These are phyloP conservation scores for Agrocybe praecox DNA, from an alignment of 768 basidiomycete genomes.

Conservation along the genomic window DNA sequence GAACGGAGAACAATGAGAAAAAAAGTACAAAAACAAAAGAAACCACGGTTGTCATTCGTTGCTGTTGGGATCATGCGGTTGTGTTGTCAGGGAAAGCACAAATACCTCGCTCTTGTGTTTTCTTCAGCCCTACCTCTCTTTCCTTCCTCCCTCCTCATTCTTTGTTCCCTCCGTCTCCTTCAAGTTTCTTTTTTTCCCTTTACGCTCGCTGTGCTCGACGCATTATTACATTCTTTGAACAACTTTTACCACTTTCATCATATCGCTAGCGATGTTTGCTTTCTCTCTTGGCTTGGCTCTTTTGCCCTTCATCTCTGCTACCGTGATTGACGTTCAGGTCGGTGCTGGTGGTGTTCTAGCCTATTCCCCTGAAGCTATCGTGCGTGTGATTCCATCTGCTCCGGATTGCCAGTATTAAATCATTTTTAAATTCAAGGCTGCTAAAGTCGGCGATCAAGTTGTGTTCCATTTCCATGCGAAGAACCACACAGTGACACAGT, in stretches of 20 bases:
- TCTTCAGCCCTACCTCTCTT: slow-evolving; percentile 14
- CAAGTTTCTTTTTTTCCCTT: slow-evolving; percentile 16
- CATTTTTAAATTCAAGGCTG: slow-evolving; percentile 32
- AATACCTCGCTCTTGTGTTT: slow-evolving; percentile 3
- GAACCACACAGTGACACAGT: slow-evolving; percentile 58
- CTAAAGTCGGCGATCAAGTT: slow-evolving; percentile 57
- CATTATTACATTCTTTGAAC: slow-evolving; percentile 19
- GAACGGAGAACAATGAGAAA: not conserved
- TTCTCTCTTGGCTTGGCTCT: slow-evolving; percentile 51
- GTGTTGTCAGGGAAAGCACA: slow-evolving; percentile 10
- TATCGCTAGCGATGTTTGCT: slow-evolving; percentile 48
- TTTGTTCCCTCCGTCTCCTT: slow-evolving; percentile 20
- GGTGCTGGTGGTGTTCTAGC: slow-evolving; percentile 42
- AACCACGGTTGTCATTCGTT: not conserved
- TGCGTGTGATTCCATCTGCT: slow-evolving; percentile 25
- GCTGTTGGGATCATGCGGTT: not conserved
- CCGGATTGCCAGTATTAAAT: not conserved
- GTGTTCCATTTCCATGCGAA: slow-evolving; percentile 62
- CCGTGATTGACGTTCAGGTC: slow-evolving; percentile 57
- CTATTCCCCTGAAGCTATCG: slow-evolving; percentile 57
- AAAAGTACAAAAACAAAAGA: not conserved
- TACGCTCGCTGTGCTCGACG: slow-evolving; percentile 22
- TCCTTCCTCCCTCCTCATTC: slow-evolving; percentile 27
- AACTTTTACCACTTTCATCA: slow-evolving; percentile 28
- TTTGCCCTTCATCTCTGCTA: slow-evolving; percentile 50